These are phyloP conservation scores for Hordeum pubiflorum DNA, from an alignment of 202 grass and related monocot species.

Conservation along the genomic window DNA sequence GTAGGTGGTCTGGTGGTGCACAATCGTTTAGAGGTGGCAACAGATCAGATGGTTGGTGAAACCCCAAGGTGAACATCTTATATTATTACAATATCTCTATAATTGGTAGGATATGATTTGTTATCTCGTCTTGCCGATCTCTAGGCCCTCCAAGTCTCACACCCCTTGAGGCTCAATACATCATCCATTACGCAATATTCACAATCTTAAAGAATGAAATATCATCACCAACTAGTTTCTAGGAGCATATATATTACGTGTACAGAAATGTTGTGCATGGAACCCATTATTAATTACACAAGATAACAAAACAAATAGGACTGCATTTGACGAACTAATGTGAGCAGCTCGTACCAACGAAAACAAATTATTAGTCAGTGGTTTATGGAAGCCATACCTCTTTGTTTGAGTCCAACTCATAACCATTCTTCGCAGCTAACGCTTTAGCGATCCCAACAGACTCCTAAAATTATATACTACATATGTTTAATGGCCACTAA, in stretches of 20 bases:
- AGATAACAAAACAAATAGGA: neutral
- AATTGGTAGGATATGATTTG: neutral
- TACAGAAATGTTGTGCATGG: neutral
- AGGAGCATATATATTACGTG: neutral
- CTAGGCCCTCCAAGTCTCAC: neutral
- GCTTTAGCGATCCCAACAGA: conserved; percentile 99
- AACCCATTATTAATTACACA: neutral
- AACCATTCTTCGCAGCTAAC: conserved; percentile 92
- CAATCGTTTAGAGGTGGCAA: neutral
- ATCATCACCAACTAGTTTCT: conserved; percentile 2
- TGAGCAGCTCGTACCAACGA: neutral
- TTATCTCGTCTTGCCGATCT: neutral
- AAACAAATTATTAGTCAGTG: neutral
- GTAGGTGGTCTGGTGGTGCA: neutral
- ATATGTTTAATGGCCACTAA: conserved; percentile 18
- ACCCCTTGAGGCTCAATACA: neutral
- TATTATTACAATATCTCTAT: neutral
- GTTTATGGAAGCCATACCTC: conserved; percentile 47
- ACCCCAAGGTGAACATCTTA: neutral
- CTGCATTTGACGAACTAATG: neutral
- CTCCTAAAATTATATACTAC: conserved; percentile 51
- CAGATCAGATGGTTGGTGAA: neutral
- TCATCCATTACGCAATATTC: neutral
- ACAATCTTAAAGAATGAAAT: neutral
- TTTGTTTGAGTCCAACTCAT: conserved; percentile 96